A percentile compares a stretch with the other conserved stretches of the same genome.
Evolutionary conservation across 106 monocot genomes (phyloP).

Genomic region (Gastrodia elata): DNA sequence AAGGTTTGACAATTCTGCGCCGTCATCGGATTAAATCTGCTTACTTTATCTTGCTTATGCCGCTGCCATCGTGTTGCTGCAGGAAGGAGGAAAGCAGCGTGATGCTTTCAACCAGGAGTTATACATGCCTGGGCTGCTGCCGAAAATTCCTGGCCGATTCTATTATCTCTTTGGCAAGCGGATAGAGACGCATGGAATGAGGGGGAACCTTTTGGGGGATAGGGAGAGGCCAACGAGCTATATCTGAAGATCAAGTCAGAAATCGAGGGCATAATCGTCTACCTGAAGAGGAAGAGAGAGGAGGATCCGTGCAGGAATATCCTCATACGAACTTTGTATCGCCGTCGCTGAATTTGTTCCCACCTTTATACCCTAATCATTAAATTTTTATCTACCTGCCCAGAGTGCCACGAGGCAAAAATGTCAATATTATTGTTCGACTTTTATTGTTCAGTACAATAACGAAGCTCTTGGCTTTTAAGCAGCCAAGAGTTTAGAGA

Average conservation of each 20-base stretch:
- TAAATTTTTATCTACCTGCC: too few species aligned
- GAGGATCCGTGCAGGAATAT: slow-evolving; percentile 73
- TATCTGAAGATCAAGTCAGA: slow-evolving; percentile 73
- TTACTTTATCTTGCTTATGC: too few species aligned
- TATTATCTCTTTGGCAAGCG: slow-evolving; percentile 90
- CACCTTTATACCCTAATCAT: too few species aligned
- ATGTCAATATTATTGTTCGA: too few species aligned
- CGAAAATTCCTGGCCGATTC: slow-evolving; percentile 86
- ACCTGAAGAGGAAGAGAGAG: slow-evolving; percentile 78
- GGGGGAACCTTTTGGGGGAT: slow-evolving; percentile 36
- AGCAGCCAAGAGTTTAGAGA: too few species aligned
- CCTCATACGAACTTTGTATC: slow-evolving; percentile 46
- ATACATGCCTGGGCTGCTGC: slow-evolving; percentile 47
- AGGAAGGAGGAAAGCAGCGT: slow-evolving; percentile 42
- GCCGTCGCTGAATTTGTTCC: slow-evolving; percentile 36
- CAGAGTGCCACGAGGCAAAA: too few species aligned
- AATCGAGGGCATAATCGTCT: slow-evolving; percentile 46
- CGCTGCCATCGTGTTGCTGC: too few species aligned
- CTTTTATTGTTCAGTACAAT: too few species aligned
- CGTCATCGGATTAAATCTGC: too few species aligned
- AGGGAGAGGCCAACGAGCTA: slow-evolving; percentile 31
- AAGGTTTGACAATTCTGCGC: slow-evolving; percentile 37
- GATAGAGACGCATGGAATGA: slow-evolving; percentile 54
- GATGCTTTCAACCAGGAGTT: slow-evolving; percentile 57
- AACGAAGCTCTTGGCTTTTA: too few species aligned